Percentiles rank a stretch among this genome's conserved stretches.
Conservation (phyloP, 306 rosid genomes). For the Delonix regia region DNA sequence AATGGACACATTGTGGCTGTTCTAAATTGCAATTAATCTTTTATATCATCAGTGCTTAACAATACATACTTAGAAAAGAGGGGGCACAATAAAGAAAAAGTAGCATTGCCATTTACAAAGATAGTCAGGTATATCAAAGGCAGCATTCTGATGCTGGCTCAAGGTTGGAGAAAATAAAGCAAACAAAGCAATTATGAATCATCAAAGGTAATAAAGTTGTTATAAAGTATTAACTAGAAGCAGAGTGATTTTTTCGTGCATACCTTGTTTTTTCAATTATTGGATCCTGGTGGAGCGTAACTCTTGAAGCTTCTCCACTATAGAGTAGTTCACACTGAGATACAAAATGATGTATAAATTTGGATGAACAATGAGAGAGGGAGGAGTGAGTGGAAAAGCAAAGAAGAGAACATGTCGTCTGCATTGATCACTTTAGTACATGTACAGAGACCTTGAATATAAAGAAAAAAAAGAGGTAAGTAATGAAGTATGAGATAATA, state of each 20-base stretch:
- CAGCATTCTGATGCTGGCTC: neutral
- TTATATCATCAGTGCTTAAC: no score
- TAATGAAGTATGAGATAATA: no score
- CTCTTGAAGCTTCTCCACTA: conserved; percentile 90
- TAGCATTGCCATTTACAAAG: neutral
- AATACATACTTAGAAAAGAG: no score
- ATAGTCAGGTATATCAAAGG: neutral
- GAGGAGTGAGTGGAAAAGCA: neutral
- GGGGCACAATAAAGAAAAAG: conserved; percentile 26
- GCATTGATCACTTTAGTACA: neutral
- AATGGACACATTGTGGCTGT: no score
- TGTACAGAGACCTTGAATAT: neutral
- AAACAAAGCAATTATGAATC: conserved; percentile 5
- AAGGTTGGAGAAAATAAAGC: conserved; percentile 25
- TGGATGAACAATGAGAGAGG: neutral
- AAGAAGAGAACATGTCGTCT: neutral
- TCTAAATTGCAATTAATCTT: no score
- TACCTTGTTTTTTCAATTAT: conserved; percentile 87
- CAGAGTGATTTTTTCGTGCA: conserved; percentile 4
- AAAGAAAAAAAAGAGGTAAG: no score
- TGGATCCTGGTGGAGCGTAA: conserved; percentile 79
- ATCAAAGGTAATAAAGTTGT: conserved; percentile 14
- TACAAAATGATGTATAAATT: conserved; percentile 20
- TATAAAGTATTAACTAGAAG: conserved; percentile 26
- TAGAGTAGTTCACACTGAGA: conserved; percentile 73